Evolutionary conservation across 2,329 filamentous ascomycete species (phyloP).

Genomic region (Epicoccum sorghinum): DNA sequence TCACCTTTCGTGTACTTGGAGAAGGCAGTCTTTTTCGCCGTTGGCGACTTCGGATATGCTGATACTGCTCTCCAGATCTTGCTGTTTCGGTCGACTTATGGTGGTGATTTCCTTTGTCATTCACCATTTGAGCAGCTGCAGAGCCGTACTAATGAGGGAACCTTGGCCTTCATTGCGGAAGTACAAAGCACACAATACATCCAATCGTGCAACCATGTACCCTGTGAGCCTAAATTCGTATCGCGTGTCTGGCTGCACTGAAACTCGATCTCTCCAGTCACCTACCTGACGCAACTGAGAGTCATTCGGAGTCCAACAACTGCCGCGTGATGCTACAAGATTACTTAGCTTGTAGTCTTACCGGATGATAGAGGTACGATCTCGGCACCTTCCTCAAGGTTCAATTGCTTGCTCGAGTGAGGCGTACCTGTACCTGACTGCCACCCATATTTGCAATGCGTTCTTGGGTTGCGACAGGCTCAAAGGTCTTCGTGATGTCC

Average conservation of each 20-base stretch:
- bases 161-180: neutral
- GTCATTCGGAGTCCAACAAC: neutral
- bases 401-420: conserved; percentile 4
- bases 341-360: neutral
- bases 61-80: no score
- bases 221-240: no score
- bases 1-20: no score
- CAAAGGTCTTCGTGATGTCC: conserved; percentile 5
- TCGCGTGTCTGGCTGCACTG: neutral
- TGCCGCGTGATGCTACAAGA: neutral
- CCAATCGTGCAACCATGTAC: neutral
- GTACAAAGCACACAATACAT: neutral
- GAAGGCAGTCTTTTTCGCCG: no score
- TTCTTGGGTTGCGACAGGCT: conserved; percentile 1
- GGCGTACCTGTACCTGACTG: neutral
- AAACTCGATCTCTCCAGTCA: neutral
- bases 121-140: neutral
- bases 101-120: no score
- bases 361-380: neutral
- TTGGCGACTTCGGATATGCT: no score
- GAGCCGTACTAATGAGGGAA: neutral
- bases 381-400: neutral
- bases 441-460: neutral
- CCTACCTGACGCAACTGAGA: no score
- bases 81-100: no score